These are phyloP conservation scores for Mycena kentingensis DNA, from an alignment of 768 basidiomycete species.

Conservation along the genomic window DNA sequence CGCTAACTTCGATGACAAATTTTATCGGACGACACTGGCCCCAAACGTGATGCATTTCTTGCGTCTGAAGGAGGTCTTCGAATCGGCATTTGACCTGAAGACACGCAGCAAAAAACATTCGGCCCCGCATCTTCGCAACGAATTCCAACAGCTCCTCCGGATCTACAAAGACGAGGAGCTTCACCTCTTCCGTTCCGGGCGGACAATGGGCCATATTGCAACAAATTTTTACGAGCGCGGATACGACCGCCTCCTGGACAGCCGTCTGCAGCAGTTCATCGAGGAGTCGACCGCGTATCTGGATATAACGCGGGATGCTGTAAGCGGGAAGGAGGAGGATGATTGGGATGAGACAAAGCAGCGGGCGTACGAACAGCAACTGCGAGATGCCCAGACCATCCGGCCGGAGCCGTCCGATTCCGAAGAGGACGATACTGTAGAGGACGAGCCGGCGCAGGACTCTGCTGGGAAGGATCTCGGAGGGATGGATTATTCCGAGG, in stretches of 20 bases:
- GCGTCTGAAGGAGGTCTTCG: constrained; percentile 14
- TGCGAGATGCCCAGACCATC: not conserved
- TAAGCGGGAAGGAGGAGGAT: constrained; percentile 1
- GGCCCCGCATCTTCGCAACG: constrained; percentile 10
- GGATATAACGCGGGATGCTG: constrained; percentile 7
- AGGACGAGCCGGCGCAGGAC: not conserved
- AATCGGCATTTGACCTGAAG: constrained; percentile 11
- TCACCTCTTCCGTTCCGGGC: constrained; percentile 6
- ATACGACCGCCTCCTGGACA: constrained; percentile 6
- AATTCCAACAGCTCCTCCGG: constrained; percentile 8
- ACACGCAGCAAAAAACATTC: constrained; percentile 11
- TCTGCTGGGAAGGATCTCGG: not conserved
- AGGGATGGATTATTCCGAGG: not conserved
- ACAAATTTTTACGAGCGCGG: constrained; percentile 10
- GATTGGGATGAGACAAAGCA: not conserved
- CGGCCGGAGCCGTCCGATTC: not conserved
- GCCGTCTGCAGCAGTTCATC: constrained; percentile 3
- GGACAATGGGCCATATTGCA: constrained; percentile 10
- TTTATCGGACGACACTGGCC: constrained; percentile 14
- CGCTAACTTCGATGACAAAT: constrained; percentile 13
- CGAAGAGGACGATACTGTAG: not conserved
- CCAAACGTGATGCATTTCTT: constrained; percentile 17
- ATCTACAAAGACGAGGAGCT: constrained; percentile 14
- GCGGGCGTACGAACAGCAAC: not conserved
- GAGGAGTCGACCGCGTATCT: constrained; percentile 9